phyloP scores from a whole-genome alignment of 805 yeast genomes.

The Ogataea nonfermentans region DNA sequence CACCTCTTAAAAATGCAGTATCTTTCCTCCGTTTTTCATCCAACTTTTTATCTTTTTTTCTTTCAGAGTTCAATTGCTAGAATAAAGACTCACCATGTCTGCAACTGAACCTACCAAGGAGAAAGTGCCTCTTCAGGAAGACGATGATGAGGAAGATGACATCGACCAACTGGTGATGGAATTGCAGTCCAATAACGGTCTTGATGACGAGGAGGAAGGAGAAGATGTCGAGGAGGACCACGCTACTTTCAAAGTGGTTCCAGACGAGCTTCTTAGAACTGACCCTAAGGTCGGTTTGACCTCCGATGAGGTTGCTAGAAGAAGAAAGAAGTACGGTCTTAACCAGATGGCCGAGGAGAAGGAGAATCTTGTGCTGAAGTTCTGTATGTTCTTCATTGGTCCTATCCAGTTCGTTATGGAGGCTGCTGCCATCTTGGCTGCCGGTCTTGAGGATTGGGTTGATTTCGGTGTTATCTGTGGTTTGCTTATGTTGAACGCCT shows the following conservation, averaged over 20 bases:
- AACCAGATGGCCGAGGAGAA: conserved; percentile 90
- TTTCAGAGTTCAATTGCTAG: conserved; percentile 17
- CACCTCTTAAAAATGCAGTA: conserved; percentile 19
- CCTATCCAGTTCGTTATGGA: conserved; percentile 97
- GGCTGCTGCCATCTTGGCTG: conserved; percentile 93
- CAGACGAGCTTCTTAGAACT: conserved; percentile 82
- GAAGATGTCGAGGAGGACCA: conserved; percentile 51
- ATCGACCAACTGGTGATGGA: conserved; percentile 74
- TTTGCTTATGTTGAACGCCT: conserved; percentile 80
- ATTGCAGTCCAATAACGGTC: conserved; percentile 65
- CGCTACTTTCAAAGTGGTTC: conserved; percentile 70
- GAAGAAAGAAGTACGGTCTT: conserved; percentile 88
- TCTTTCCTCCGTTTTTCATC: conserved; percentile 16
- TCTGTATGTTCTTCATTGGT: conserved; percentile 85
- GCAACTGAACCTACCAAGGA: conserved; percentile 27
- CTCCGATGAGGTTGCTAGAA: conserved; percentile 70
- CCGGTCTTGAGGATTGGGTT: conserved; percentile 97
- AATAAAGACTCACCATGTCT: conserved; percentile 17
- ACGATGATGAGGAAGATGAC: conserved; percentile 65
- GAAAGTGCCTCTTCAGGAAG: conserved; percentile 38
- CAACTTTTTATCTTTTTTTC: conserved; percentile 15
- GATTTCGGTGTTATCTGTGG: conserved; percentile 97
- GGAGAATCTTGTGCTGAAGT: conserved; percentile 76
- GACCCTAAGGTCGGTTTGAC: conserved; percentile 76
- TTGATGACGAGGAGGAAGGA: conserved; percentile 45